Evolutionary conservation across 1,139 yeast genomes (phyloP), one percentile per base, ranked within the genome.

Genomic region (Petasospora rhodanensis): DNA sequence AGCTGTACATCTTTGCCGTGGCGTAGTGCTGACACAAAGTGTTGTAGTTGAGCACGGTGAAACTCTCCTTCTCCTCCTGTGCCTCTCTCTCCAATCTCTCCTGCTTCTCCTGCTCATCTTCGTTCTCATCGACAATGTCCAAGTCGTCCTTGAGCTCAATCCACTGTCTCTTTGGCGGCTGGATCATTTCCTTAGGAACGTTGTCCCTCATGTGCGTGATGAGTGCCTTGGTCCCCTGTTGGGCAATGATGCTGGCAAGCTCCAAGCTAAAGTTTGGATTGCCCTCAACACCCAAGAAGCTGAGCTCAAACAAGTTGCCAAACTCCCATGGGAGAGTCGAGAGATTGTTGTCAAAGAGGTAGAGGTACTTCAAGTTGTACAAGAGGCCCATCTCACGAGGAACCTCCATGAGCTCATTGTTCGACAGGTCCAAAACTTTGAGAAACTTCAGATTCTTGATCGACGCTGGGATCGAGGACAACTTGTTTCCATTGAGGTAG

Each of bases 1-100:
- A 91, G 51, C 84, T 89, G 58, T 85, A 93, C 82, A 89, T 72
- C 57, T 79, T 83, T 14, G 93, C 73, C 8, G 96, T 87, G 4
- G 97, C 97, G 64, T 89, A 89, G 57, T 83, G 94, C 56, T 91
- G 97, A 60, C 98, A 91, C 54, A 91, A 68, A 4, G 95, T 85
- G 58, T 91, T 91, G 66, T 87, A 91, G 29, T 89, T 79, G 70
- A 86, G 69, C 35, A 89, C 66, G 0, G 96, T 83, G 56, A 91
- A 87, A 26, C 61, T 50, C 40, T 60, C 57, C 43, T 60, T 34
- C 41, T 38, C 52, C 11, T 36, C 47, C 10, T 54, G 55, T 38
- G n/a, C n/a, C n/a, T n/a, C n/a, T n/a, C n/a, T n/a, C n/a, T n/a
- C 60, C 66, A 6, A 58, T 44, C 10, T 55, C 58, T 40, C 62